Percentiles rank a stretch among this genome's conserved stretches.
Evolutionary conservation across 495 filamentous ascomycete species (phyloP).

Genomic region (Aspergillus haitiensis): DNA sequence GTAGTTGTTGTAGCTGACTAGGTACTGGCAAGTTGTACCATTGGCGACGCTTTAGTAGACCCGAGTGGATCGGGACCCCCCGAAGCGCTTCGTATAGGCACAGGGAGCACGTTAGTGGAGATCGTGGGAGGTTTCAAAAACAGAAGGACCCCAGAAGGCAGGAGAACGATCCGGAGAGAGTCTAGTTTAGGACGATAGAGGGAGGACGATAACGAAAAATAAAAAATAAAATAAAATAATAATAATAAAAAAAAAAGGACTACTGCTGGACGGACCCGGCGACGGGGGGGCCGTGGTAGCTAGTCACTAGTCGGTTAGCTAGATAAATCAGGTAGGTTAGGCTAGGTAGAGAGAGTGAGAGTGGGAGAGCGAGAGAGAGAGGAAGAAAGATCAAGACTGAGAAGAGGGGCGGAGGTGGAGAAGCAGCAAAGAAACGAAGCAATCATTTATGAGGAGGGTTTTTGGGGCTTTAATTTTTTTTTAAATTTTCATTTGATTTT

Average conservation of each 20-base stretch:
- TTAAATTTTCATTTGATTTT: no score
- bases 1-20: conserved; percentile 9
- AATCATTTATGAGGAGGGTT: no score
- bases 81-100: conserved; percentile 18
- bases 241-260: conserved; percentile 6
- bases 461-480: no score
- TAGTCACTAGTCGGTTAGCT: not conserved
- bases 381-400: no score
- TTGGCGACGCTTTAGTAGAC: conserved; percentile 6
- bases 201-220: conserved; percentile 21
- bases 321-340: conserved; percentile 2
- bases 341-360: not conserved
- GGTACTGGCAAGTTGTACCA: not conserved
- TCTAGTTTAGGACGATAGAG: conserved; percentile 18
- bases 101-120: conserved; percentile 22
- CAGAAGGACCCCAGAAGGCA: conserved; percentile 16
- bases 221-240: not conserved
- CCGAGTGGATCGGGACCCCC: conserved; percentile 30
- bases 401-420: conserved; percentile 11
- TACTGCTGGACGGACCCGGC: conserved; percentile 25
- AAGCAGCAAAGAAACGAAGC: not conserved
- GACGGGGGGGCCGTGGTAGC: conserved; percentile 22
- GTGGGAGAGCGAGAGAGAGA: not conserved
- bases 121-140: conserved; percentile 13
- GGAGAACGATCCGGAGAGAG: conserved; percentile 27